Evolutionary conservation across 805 yeast species (phyloP).

Genomic region (Candida odintsovae): DNA sequence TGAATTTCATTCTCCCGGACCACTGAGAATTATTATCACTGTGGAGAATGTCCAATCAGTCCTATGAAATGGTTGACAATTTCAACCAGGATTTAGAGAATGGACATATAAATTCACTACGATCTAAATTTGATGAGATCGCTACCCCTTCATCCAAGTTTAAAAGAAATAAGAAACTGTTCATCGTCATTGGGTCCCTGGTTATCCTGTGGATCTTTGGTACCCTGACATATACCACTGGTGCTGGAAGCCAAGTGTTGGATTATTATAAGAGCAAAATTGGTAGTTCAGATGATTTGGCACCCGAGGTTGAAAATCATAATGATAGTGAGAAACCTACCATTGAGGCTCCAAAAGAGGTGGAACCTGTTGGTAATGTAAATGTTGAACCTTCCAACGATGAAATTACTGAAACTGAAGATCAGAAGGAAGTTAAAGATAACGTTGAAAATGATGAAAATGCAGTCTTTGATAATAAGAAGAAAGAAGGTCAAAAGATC

Average conservation of each 20-base stretch:
- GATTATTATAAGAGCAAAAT: conserved; percentile 19
- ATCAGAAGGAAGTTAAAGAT: neutral
- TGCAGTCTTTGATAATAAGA: neutral
- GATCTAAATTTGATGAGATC: conserved; percentile 13
- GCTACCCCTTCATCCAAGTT: neutral
- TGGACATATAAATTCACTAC: neutral
- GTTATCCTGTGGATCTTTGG: conserved; percentile 15
- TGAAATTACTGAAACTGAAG: conserved; percentile 1
- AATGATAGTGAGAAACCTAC: conserved; percentile 1
- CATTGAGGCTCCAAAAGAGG: neutral
- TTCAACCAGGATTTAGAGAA: neutral
- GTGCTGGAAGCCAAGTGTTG: conserved; percentile 10
- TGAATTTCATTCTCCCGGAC: too few species aligned
- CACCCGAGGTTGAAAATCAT: conserved; percentile 7
- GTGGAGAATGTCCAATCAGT: neutral
- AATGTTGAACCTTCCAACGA: conserved; percentile 4
- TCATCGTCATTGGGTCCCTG: conserved; percentile 6
- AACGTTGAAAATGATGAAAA: neutral
- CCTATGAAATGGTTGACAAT: neutral
- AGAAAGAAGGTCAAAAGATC: conserved; percentile 4
- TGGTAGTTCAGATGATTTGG: conserved; percentile 5
- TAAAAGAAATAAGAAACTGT: conserved; percentile 11
- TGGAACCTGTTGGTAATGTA: neutral
- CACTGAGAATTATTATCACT: too few species aligned
- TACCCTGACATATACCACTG: conserved; percentile 9